Evolutionary conservation across 2,329 filamentous ascomycete genomes (phyloP).

Genomic region (Ambrosiella beaveri): DNA sequence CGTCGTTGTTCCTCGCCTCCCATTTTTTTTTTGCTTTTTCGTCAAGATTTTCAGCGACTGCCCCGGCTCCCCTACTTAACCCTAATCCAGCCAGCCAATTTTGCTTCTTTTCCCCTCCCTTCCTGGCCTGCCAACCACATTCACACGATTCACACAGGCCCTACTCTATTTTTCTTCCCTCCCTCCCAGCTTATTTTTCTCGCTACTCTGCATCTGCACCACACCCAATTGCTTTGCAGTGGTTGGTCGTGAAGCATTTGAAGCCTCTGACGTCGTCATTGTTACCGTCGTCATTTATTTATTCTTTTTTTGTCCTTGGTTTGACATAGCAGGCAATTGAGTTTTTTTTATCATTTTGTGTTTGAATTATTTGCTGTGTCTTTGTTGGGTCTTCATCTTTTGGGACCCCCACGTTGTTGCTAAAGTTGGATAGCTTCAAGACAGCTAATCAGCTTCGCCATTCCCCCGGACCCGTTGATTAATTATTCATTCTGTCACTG

Average conservation of each 20-base stretch:
- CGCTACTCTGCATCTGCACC: not conserved
- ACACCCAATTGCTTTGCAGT: conserved; percentile 5
- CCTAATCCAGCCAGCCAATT: not conserved
- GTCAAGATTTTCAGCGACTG: not conserved
- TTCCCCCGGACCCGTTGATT: not conserved
- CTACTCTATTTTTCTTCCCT: conserved; percentile 3
- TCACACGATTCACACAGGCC: not conserved
- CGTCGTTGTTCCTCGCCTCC: not conserved
- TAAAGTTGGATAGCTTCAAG: not conserved
- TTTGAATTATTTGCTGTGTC: not conserved
- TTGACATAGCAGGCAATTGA: not conserved
- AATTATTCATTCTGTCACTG: not conserved
- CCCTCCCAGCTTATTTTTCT: conserved; percentile 1
- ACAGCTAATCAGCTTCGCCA: not conserved
- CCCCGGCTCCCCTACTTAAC: not conserved
- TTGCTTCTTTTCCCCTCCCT: not conserved
- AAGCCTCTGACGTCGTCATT: not conserved
- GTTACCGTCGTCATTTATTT: not conserved
- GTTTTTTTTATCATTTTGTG: not conserved
- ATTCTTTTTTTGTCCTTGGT: not conserved
- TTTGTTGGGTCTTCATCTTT: not conserved
- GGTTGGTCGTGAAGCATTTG: not conserved
- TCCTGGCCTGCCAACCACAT: not conserved
- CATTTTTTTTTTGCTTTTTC: not conserved
- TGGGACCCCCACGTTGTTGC: not conserved